Base-by-base conservation (phyloP, 1,139 yeast species). In the Trichomonascaceae sp. region DNA sequence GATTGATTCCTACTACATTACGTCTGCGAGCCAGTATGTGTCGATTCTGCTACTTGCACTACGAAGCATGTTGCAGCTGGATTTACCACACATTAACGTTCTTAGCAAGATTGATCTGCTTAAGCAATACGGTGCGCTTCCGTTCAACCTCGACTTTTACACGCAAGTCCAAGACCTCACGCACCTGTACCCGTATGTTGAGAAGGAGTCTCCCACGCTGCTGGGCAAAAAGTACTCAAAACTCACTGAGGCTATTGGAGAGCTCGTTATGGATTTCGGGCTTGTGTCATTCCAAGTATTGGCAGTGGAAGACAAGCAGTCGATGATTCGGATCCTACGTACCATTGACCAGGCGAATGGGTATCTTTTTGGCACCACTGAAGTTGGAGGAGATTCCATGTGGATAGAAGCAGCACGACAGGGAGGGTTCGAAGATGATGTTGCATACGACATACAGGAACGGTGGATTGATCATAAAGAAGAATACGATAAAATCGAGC, bases 331-430 rank as follows among this genome's bases (percentile, higher is more conserved):
- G 35, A 56, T 92, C 26, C 65, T 89, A 35, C 68, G 79, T 13
- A 64, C 73, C 1, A 72, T 92, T 11, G 99, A 92, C 52, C 84
- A 80, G 51, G 92, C 96, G 2, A 81, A 77, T 45, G 99, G 99
- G 0, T 92, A 92, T 52, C 69, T 81, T 45, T 85, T 82, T 61
- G 99, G 99, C 0, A 62, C 85, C 2, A 79, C 85, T 23, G 99
- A 92, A 46, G 67, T 87, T 11, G 95, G 96, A 3, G 97, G 97
- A 13, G 99, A 92, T 52, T 71, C 92, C 0, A 75, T 89, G 3
- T 92, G 98, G 98, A 80, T 87, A 13, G 95, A 87, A 46, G 95
- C 96, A 0, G 71, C 89, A 1, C 67, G 98, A 42, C 89, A 81
- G 46, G 74, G 76, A 4, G 81, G 85, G 2, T 57, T 62, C 35